A percentile compares a stretch with the other conserved stretches of the same genome.
These are phyloP conservation scores for Clarireedia homoeocarpa DNA, from an alignment of 2,329 filamentous ascomycete species.

Conservation along the genomic window DNA sequence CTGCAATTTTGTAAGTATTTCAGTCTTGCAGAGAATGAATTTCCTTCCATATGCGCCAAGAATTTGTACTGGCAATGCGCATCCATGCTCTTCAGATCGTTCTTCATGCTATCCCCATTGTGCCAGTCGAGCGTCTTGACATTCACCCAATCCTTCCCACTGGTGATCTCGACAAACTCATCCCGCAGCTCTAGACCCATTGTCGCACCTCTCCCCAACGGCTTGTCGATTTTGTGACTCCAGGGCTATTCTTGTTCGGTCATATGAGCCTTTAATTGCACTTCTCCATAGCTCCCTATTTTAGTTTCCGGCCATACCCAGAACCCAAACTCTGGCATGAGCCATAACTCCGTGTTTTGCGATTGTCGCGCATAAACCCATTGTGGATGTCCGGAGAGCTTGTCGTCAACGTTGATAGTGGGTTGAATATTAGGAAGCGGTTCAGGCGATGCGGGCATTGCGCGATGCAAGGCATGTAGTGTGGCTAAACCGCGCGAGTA, in stretches of 20 bases:
- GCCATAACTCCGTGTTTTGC: conserved; percentile 28
- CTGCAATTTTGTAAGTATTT: conserved; percentile 5
- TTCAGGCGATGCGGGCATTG: no score
- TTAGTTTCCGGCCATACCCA: conserved; percentile 45
- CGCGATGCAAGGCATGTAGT: conserved; percentile 45
- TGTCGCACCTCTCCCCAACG: conserved; percentile 42
- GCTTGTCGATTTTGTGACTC: conserved; percentile 32
- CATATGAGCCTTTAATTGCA: conserved; percentile 29
- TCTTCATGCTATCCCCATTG: conserved; percentile 2
- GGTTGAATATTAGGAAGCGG: conserved; percentile 43
- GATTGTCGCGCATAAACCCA: conserved; percentile 5
- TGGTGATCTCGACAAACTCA: conserved; percentile 12
- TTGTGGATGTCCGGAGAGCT: conserved; percentile 25
- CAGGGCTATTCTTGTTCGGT: conserved; percentile 29
- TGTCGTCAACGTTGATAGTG: conserved; percentile 43
- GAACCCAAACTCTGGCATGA: conserved; percentile 47
- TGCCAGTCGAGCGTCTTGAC: conserved; percentile 27
- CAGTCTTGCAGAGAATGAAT: background rate
- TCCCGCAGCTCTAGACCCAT: conserved; percentile 25
- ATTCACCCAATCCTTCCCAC: conserved; percentile 38
- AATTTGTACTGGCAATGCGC: conserved; percentile 6
- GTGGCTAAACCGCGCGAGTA: conserved; percentile 32
- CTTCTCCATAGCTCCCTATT: conserved; percentile 37
- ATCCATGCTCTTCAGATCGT: conserved; percentile 6
- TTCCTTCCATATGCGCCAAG: conserved; percentile 5